Evolutionary conservation across 2,329 filamentous ascomycete species (phyloP).

Genomic region (Sporothrix globosa): DNA sequence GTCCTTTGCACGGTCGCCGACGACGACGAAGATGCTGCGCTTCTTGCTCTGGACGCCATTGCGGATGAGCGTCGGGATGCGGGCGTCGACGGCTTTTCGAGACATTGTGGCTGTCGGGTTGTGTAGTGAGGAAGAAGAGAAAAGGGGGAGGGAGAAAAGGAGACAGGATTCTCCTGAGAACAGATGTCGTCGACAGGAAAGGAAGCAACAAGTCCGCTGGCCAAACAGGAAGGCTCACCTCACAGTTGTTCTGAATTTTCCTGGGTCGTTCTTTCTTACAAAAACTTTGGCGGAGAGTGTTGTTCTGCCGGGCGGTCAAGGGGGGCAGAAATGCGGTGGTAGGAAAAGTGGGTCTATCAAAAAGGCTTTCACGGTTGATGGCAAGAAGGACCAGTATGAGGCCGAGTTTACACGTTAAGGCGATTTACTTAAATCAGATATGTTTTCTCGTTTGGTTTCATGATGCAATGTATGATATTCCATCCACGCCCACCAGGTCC

Average conservation of each 20-base stretch:
- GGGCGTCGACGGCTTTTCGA: conserved; percentile 72
- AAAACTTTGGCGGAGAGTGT: conserved; percentile 36
- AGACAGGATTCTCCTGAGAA: conserved; percentile 11
- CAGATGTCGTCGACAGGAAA: conserved; percentile 22
- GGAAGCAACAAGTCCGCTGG: conserved; percentile 9
- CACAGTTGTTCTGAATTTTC: conserved; percentile 22
- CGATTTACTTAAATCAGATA: not conserved
- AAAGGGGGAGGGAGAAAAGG: not conserved
- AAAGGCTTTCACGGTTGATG: not conserved
- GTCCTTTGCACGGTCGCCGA: conserved; percentile 93
- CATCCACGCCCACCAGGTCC: not conserved
- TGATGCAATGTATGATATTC: conserved; percentile 6
- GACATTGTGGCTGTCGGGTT: conserved; percentile 52
- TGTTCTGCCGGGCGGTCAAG: conserved; percentile 37
- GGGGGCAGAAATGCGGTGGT: conserved; percentile 8
- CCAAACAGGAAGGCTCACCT: conserved; percentile 8
- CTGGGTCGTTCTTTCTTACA: conserved; percentile 17
- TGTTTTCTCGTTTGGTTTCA: not conserved
- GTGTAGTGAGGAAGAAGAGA: not conserved
- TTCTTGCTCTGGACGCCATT: conserved; percentile 96
- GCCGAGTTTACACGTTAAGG: not conserved
- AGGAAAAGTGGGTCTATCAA: conserved; percentile 26
- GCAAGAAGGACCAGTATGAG: not conserved
- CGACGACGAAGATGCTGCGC: conserved; percentile 95
- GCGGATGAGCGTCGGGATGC: conserved; percentile 85